These are phyloP conservation scores for Helicostylum pulchrum DNA, from an alignment of 192 early-diverging fungal species.

Conservation along the genomic window DNA sequence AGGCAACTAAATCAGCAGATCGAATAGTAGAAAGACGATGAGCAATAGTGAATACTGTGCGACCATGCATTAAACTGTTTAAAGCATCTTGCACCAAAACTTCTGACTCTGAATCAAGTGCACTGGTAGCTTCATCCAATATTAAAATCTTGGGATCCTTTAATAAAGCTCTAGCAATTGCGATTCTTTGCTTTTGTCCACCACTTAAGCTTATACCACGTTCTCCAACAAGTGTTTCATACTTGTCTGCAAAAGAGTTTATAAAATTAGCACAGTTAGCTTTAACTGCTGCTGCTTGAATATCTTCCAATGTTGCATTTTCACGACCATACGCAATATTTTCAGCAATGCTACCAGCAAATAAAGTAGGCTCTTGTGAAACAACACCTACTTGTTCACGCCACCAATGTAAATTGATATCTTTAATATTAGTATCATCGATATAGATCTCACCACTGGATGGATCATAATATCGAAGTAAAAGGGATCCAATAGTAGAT, in stretches of 20 bases:
- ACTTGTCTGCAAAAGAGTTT: slow-evolving; percentile 49
- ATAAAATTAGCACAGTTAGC: slow-evolving; percentile 77
- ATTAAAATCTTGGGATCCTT: slow-evolving; percentile 44
- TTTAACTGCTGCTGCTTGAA: slow-evolving; percentile 63
- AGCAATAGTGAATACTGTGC: slow-evolving; percentile 71
- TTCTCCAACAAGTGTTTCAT: slow-evolving; percentile 46
- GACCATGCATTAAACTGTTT: slow-evolving; percentile 47
- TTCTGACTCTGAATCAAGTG: slow-evolving; percentile 63
- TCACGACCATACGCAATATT: slow-evolving; percentile 63
- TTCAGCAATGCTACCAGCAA: slow-evolving; percentile 66
- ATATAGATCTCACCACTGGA: slow-evolving; percentile 50
- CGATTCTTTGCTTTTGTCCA: slow-evolving; percentile 53
- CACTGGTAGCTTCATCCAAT: slow-evolving; percentile 64
- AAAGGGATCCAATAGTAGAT: slow-evolving; percentile 57
- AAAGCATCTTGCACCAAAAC: slow-evolving; percentile 63
- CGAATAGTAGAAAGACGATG: slow-evolving; percentile 66
- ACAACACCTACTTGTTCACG: slow-evolving; percentile 65
- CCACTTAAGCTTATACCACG: slow-evolving; percentile 45
- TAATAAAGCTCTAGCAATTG: slow-evolving; percentile 45
- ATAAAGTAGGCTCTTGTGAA: slow-evolving; percentile 72
- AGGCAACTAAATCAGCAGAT: slow-evolving; percentile 59
- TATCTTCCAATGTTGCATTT: slow-evolving; percentile 58
- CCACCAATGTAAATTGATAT: slow-evolving; percentile 52
- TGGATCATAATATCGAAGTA: slow-evolving; percentile 76
- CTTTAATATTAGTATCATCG: slow-evolving; percentile 56